These are phyloP conservation scores for Exutisphaerella laricina DNA, from an alignment of 2,329 filamentous ascomycete species.

Conservation along the genomic window DNA sequence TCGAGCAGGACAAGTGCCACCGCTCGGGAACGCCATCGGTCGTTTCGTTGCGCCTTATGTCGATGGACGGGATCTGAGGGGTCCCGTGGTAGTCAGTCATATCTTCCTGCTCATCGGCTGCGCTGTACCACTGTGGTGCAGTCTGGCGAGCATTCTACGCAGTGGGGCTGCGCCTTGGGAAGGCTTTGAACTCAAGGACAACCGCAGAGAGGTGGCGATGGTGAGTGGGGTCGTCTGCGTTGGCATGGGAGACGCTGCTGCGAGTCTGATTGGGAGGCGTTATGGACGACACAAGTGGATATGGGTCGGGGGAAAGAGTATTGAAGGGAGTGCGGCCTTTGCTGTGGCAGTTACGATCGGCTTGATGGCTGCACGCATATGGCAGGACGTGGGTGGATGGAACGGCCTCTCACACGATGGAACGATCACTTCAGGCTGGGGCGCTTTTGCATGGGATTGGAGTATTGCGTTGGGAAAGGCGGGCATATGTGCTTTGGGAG, in stretches of 20 bases:
- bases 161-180: constrained; percentile 49
- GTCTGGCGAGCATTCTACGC: constrained; percentile 63
- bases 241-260: constrained; percentile 89
- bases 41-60: constrained; percentile 88
- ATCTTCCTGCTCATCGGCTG: constrained; percentile 95
- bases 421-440: constrained; percentile 5
- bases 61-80: constrained; percentile 85
- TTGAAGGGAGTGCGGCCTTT: constrained; percentile 83
- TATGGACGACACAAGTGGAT: constrained; percentile 88
- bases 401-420: constrained; percentile 19
- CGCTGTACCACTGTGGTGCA: constrained; percentile 89
- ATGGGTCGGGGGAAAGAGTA: constrained; percentile 92
- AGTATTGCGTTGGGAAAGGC: constrained; percentile 51
- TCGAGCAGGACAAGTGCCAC: constrained; percentile 84
- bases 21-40: constrained; percentile 78
- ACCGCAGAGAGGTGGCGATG: constrained; percentile 72
- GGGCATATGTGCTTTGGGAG: constrained; percentile 65
- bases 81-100: constrained; percentile 90
- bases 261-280: constrained; percentile 79
- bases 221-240: constrained; percentile 89
- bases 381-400: constrained; percentile 75
- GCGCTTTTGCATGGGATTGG: constrained; percentile 23
- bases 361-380: constrained; percentile 62
- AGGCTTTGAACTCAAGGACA: constrained; percentile 65
- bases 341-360: constrained; percentile 71